These are phyloP conservation scores for Dactylella cylindrospora DNA, from an alignment of 2,329 filamentous ascomycete species.

Conservation along the genomic window DNA sequence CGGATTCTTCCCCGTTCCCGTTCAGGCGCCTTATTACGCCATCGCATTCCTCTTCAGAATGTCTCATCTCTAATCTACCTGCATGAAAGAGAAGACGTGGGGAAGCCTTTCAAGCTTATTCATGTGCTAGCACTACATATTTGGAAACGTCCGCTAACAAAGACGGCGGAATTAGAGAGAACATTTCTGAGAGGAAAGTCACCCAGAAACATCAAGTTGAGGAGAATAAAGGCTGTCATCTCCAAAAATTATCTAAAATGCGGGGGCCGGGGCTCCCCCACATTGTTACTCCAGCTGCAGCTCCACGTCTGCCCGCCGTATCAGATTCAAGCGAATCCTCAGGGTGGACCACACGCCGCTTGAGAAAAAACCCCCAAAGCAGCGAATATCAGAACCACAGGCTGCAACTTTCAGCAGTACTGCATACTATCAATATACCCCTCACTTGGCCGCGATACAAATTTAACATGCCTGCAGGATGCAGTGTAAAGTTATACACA, in stretches of 20 bases:
- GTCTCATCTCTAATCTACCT: constrained; percentile 38
- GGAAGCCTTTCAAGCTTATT: constrained; percentile 6
- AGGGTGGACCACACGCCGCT: too few species aligned
- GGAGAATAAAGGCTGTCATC: constrained; percentile 8
- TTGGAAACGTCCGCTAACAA: too few species aligned
- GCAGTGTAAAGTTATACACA: constrained; percentile 31
- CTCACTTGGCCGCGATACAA: too few species aligned
- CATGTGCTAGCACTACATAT: too few species aligned
- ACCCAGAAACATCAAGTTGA: constrained; percentile 12
- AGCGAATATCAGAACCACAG: too few species aligned
- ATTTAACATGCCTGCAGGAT: constrained; percentile 39
- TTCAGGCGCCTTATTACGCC: constrained; percentile 42
- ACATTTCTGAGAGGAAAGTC: too few species aligned
- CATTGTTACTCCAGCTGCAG: constrained; percentile 22
- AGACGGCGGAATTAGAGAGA: too few species aligned
- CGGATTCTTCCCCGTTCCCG: constrained; percentile 43
- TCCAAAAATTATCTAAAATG: constrained; percentile 17
- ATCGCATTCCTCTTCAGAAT: constrained; percentile 43
- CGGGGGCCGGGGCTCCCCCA: constrained; percentile 42
- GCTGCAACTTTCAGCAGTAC: too few species aligned
- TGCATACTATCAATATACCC: too few species aligned
- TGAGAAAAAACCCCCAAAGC: constrained; percentile 33
- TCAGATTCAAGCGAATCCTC: constrained; percentile 8
- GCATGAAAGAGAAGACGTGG: constrained; percentile 19
- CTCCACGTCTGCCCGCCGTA: too few species aligned